Percentiles rank a stretch among this genome's conserved stretches.
Evolutionary conservation across 2,329 filamentous ascomycete genomes (phyloP).

Genomic region (Microcyclospora pomicola): DNA sequence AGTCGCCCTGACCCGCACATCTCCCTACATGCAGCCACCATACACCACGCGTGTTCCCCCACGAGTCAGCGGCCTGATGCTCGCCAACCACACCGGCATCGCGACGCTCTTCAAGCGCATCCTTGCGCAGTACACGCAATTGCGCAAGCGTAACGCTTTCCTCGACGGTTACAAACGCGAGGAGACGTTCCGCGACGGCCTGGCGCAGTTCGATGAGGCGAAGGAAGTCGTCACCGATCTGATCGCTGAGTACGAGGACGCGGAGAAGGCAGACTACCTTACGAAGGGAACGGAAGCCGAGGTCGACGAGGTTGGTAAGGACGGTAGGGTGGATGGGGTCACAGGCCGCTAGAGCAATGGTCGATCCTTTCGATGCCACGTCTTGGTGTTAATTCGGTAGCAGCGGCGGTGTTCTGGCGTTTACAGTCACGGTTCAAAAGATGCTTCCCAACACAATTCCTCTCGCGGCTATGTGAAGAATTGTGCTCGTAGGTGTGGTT

Average conservation of each 20-base stretch:
- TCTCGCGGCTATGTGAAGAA: too few species aligned
- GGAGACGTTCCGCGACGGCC: conserved; percentile 76
- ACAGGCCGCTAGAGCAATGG: conserved; percentile 21
- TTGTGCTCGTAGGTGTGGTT: too few species aligned
- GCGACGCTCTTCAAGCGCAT: conserved; percentile 95
- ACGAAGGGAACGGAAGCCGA: conserved; percentile 39
- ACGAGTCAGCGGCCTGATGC: conserved; percentile 88
- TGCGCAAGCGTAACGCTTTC: conserved; percentile 94
- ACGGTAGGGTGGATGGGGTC: conserved; percentile 29
- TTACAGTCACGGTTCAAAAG: too few species aligned
- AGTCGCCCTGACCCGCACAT: conserved; percentile 90
- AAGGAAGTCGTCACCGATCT: conserved; percentile 81
- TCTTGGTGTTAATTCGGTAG: too few species aligned
- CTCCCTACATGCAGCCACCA: conserved; percentile 86
- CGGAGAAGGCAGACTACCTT: conserved; percentile 80
- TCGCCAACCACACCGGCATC: conserved; percentile 95
- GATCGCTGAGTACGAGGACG: conserved; percentile 89
- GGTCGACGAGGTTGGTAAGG: conserved; percentile 13
- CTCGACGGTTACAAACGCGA: conserved; percentile 95
- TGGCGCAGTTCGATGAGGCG: conserved; percentile 91
- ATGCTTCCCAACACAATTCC: too few species aligned
- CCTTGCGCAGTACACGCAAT: conserved; percentile 77
- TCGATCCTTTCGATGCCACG: too few species aligned
- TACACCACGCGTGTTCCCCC: conserved; percentile 81
- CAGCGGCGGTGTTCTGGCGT: too few species aligned